Evolutionary conservation across 2,329 filamentous ascomycete species (phyloP).

Genomic region (Trichophyton simii): DNA sequence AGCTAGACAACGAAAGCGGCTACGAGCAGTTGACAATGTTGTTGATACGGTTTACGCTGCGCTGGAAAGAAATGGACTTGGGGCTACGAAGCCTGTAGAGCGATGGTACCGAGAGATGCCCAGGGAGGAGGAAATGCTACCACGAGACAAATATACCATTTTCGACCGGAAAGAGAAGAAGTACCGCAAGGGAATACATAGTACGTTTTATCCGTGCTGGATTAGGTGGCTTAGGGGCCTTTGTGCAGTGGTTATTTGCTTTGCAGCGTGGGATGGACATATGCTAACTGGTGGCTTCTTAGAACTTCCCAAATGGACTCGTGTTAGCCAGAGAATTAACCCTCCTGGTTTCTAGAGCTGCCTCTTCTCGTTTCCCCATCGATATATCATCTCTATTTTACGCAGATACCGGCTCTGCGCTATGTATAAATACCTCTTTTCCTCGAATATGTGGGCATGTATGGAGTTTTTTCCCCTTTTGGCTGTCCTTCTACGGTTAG

Average conservation of each 20-base stretch:
- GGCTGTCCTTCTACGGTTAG: background rate
- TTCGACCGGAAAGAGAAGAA: conserved; percentile 93
- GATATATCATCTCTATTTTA: background rate
- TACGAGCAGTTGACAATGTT: conserved; percentile 77
- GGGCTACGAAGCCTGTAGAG: conserved; percentile 63
- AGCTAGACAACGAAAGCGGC: conserved; percentile 66
- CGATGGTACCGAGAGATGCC: conserved; percentile 96
- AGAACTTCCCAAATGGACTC: conserved; percentile 88
- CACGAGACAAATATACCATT: conserved; percentile 94
- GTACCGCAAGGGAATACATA: conserved; percentile 95
- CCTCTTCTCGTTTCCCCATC: background rate
- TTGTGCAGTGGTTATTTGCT: background rate
- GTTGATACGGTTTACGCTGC: conserved; percentile 71
- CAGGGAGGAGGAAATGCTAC: conserved; percentile 85
- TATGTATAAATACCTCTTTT: background rate
- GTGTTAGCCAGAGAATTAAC: conserved; percentile 85
- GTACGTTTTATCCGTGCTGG: conserved; percentile 43
- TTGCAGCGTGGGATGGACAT: background rate
- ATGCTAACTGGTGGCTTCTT: conserved; percentile 12
- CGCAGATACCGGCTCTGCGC: background rate
- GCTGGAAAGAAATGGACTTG: conserved; percentile 58
- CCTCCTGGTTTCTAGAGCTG: conserved; percentile 70
- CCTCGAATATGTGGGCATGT: conserved; percentile 1
- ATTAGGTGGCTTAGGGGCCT: background rate
- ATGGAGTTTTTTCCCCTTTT: background rate